phyloP scores from a whole-genome alignment of 2,329 filamentous ascomycete species.

The Botrytis porri region DNA sequence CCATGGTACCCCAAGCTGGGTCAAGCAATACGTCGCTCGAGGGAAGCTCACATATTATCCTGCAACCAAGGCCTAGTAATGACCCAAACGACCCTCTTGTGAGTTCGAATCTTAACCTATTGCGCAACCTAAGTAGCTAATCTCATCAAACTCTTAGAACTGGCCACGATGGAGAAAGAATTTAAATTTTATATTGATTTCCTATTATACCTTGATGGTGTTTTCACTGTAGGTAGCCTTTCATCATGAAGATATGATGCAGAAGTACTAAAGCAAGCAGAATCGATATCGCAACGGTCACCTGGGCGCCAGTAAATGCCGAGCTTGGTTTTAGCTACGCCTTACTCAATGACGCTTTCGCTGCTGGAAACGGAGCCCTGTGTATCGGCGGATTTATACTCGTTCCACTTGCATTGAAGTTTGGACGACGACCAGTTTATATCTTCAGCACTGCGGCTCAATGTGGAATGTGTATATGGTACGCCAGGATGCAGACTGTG shows the following conservation, averaged over 20 bases:
- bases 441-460: not conserved
- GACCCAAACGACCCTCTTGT: not conserved
- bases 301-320: not conserved
- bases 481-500: not conserved
- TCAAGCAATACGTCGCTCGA: not conserved
- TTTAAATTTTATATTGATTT: not conserved
- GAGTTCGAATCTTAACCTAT: not conserved
- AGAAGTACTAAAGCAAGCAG: not conserved
- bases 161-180: not conserved
- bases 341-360: not conserved
- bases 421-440: not conserved
- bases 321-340: not conserved
- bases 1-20: not conserved
- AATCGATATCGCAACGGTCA: not conserved
- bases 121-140: not conserved
- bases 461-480: not conserved
- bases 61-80: not conserved
- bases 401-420: not conserved
- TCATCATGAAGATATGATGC: not conserved
- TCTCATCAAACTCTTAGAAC: not conserved
- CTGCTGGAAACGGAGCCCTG: not conserved
- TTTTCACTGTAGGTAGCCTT: not conserved
- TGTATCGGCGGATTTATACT: not conserved
- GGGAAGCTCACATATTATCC: not conserved
- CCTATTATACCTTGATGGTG: not conserved